phyloP scores from a whole-genome alignment of 1,284 basidiomycete species.

The Cryptococcus sp. region DNA sequence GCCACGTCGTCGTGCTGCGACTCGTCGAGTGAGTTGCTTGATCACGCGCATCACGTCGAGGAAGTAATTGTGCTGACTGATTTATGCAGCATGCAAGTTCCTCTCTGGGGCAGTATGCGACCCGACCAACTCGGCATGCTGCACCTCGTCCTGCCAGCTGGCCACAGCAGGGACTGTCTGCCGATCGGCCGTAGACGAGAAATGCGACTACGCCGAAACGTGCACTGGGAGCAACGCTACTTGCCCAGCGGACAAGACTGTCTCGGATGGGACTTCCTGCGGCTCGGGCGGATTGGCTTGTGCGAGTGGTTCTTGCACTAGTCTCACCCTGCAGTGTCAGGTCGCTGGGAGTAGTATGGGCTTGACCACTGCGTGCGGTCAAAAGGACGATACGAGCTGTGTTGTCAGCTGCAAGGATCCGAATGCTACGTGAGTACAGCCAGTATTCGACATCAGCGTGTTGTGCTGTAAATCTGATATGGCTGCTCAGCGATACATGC shows the following conservation, averaged over 20 bases:
- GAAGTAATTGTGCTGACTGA: not conserved
- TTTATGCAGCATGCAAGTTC: conserved; percentile 68
- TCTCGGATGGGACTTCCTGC: conserved; percentile 70
- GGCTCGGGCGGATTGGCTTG: conserved; percentile 68
- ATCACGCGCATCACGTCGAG: too few relatives aligned
- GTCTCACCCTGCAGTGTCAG: conserved; percentile 74
- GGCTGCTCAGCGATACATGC: conserved; percentile 60
- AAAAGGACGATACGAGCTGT: conserved; percentile 66
- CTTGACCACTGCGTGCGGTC: conserved; percentile 67
- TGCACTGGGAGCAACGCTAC: conserved; percentile 73
- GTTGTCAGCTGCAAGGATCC: conserved; percentile 81
- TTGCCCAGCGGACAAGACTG: conserved; percentile 71
- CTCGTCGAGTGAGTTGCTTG: conserved; percentile 53
- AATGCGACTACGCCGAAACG: conserved; percentile 75
- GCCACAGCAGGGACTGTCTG: conserved; percentile 67
- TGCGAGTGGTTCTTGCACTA: conserved; percentile 81
- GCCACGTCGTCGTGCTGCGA: conserved; percentile 73
- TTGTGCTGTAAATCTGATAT: not conserved
- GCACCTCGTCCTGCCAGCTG: conserved; percentile 69
- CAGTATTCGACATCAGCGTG: not conserved
- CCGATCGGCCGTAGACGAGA: conserved; percentile 65
- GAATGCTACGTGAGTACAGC: conserved; percentile 40
- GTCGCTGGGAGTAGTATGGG: conserved; percentile 69
- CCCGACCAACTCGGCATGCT: conserved; percentile 75
- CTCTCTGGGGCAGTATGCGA: conserved; percentile 72